Evolutionary conservation across 2,329 filamentous ascomycete species (phyloP).

Genomic region (Pseudogymnoascus sp.): DNA sequence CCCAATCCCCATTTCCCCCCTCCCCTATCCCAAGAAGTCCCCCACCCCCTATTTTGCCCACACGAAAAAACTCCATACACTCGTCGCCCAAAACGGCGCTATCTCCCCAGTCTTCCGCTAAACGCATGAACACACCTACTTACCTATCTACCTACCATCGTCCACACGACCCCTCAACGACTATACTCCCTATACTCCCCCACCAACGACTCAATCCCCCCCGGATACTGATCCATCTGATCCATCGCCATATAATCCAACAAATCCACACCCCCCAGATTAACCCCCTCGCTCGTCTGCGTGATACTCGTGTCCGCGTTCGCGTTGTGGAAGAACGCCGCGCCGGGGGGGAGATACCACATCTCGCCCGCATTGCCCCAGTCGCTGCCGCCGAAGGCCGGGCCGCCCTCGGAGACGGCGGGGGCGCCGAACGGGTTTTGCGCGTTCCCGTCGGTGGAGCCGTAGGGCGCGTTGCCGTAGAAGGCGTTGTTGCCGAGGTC

Average conservation of each 20-base stretch:
- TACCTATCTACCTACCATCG: neutral
- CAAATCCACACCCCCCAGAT: conserved; percentile 57
- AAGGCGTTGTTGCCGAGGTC: conserved; percentile 48
- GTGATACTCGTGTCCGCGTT: conserved; percentile 52
- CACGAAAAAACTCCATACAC: neutral
- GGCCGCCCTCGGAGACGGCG: conserved; percentile 11
- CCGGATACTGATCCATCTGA: neutral
- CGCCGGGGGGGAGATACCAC: conserved; percentile 58
- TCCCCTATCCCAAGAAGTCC: neutral
- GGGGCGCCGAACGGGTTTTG: conserved; percentile 6
- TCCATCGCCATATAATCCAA: conserved; percentile 63
- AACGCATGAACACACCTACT: neutral
- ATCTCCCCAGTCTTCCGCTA: neutral
- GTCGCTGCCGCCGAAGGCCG: conserved; percentile 22
- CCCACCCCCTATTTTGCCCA: neutral
- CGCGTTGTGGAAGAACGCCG: conserved; percentile 58
- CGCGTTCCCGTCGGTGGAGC: conserved; percentile 27
- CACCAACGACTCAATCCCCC: neutral
- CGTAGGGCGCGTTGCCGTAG: conserved; percentile 32
- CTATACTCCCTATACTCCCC: neutral
- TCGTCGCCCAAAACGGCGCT: neutral
- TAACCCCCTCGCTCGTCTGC: conserved; percentile 60
- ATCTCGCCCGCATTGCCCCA: conserved; percentile 38
- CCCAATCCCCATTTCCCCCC: neutral
- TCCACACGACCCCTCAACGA: neutral